Base-by-base conservation (phyloP, 192 early-diverging fungal species). In the Phycomyces blakesleeanus region DNA sequence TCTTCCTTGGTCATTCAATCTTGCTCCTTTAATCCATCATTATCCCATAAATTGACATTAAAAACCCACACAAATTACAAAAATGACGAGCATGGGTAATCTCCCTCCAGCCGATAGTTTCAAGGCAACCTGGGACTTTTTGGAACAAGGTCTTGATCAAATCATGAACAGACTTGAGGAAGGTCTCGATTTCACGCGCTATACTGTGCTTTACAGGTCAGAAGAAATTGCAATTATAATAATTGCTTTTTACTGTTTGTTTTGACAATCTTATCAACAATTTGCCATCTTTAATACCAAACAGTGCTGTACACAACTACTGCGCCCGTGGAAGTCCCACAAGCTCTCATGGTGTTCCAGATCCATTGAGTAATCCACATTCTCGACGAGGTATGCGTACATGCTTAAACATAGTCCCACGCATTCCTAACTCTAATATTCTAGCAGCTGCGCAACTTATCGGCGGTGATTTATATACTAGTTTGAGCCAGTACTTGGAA, bases 181-280 rank as follows among this genome's bases (percentile, higher is more conserved):
- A 42, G 93, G 92, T 21, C 71, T 95, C 34, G 85, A 81, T 29
- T 81, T 84, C 67, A 74, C 73, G 39, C 82, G 83, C 53, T 98
- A 92, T 75, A 91, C 95, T 84, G 76, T 87, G 50, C 78, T 92
- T 21, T 91, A 93, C 76, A 93, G 93, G 93, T 94, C 88, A 51
- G 50, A 62, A 25, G 11, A 51, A 1, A 47, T 25, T 51, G 18
- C 8, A 41, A 41, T 14, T n/a, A 47, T n/a, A 7, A 12, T 2
- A 47, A 3, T 34, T 34, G 29, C 7, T 34, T 34, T 34, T 34
- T 26, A 49, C 59, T n/a, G n/a, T n/a, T 47, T 60, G 20, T 16
- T 11, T 60, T 34, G 22, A 18, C 18, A 29, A 38, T 18, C 57
- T n/a, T 15, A 40, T 20, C 37, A n/a, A 26, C 5, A 55, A 5